Evolutionary conservation across 2,329 filamentous ascomycete genomes (phyloP), one percentile per base, ranked within the genome.

Genomic region (Aspergillus sp.): DNA sequence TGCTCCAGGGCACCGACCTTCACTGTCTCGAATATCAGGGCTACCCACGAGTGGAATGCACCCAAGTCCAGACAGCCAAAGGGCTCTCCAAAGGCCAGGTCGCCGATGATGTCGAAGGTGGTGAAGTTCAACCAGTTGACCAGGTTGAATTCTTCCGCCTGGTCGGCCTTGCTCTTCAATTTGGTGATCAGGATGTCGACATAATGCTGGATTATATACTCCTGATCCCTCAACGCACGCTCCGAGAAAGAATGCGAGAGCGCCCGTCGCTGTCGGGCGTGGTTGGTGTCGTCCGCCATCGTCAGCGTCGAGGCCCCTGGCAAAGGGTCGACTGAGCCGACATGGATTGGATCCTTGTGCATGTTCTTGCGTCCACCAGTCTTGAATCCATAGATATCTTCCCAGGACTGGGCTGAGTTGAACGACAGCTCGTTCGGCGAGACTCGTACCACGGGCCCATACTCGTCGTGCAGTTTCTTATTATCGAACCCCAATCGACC

Each of bases 371-470:
- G 55, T 6, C 24, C 48, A 7, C 24, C 40, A n/a, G 41, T 45
- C 41, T 51, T 35, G 41, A 46, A 53, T 11, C 48, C 52, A 53
- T 71, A 69, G 54, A 73, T 70, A n/a, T 73, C 70, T 14, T 64
- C 55, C 68, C 66, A 74, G 21, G 74, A 71, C 46, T 69, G 64
- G 2, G 64, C 61, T 41, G 70, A 64, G 48, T 63, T 64, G 62
- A 77, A 74, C 55, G 69, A 66, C 9, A 77, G 64, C 58, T 75
- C 69, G 12, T 71, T 67, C 0, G 72, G 73, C 2, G 68, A 64
- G 9, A 76, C 61, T 6, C 72, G 69, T 3, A 77, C 64, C 3
- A 72, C 56, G 6, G 65, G 62, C 8, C 73, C 73, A 47, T 75
- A 73, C 43, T 62, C 56, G 12, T 64, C 52, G 46, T 74, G 72